Evolutionary conservation across 2,329 filamentous ascomycete genomes (phyloP).

Genomic region (Pseudogymnoascus sp.): DNA sequence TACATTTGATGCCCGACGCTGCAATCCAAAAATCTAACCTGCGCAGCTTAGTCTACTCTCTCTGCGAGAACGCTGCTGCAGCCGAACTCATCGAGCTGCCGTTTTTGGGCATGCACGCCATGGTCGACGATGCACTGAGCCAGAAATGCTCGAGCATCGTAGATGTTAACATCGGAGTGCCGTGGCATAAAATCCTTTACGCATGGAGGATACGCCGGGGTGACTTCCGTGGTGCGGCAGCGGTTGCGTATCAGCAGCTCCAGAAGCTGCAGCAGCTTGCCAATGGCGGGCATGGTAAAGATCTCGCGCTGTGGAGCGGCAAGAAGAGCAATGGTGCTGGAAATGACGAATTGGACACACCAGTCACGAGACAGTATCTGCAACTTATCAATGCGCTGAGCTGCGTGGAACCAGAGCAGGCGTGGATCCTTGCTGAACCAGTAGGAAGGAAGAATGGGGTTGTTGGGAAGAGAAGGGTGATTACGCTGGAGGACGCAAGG

Average conservation of each 20-base stretch:
- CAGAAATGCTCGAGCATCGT: conserved; percentile 63
- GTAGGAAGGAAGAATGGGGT: conserved; percentile 31
- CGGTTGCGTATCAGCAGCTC: conserved; percentile 55
- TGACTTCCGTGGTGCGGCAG: conserved; percentile 75
- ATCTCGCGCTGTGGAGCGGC: conserved; percentile 29
- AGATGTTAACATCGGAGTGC: conserved; percentile 57
- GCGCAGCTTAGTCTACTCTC: conserved; percentile 59
- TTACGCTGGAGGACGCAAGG: conserved; percentile 79
- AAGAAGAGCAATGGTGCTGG: conserved; percentile 25
- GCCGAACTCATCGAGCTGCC: conserved; percentile 67
- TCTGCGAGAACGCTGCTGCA: conserved; percentile 61
- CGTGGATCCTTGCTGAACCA: conserved; percentile 64
- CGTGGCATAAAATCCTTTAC: conserved; percentile 85
- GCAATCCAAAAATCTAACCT: conserved; percentile 67
- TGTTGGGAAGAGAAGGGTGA: conserved; percentile 59
- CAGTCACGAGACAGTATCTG: conserved; percentile 70
- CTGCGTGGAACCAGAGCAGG: conserved; percentile 74
- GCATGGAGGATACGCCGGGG: conserved; percentile 75
- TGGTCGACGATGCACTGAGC: conserved; percentile 71
- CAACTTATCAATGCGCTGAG: conserved; percentile 87
- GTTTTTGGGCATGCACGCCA: conserved; percentile 67
- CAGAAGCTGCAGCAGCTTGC: conserved; percentile 47
- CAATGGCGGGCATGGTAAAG: conserved; percentile 50
- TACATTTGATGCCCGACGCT: conserved; percentile 64
- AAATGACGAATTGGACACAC: conserved; percentile 54